phyloP scores from a whole-genome alignment of 2,329 filamentous ascomycete genomes.

The Didymella glomerata region DNA sequence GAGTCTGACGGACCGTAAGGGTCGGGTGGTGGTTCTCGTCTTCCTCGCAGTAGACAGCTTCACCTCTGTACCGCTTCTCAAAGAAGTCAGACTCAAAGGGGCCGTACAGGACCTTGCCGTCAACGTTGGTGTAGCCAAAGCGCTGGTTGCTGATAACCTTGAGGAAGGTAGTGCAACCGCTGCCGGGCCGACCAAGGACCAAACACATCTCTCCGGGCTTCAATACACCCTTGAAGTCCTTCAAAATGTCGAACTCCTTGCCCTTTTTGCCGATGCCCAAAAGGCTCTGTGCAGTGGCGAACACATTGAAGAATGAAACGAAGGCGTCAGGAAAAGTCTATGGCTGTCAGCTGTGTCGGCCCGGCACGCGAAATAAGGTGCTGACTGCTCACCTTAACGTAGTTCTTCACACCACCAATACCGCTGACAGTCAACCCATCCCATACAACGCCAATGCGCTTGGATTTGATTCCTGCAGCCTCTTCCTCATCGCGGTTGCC shows the following conservation, averaged over 20 bases:
- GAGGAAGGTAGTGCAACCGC: constrained; percentile 63
- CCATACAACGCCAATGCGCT: constrained; percentile 78
- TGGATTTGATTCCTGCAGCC: constrained; percentile 80
- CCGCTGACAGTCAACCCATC: constrained; percentile 79
- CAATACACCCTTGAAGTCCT: constrained; percentile 69
- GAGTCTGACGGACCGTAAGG: constrained; percentile 85
- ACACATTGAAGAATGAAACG: constrained; percentile 77
- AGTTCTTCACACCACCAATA: constrained; percentile 76
- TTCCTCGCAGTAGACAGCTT: constrained; percentile 86
- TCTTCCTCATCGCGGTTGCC: constrained; percentile 75
- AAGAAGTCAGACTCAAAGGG: constrained; percentile 77
- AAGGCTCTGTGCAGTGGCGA: constrained; percentile 69
- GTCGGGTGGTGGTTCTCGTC: constrained; percentile 88
- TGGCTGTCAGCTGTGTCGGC: constrained; percentile 21
- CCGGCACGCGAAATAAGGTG: constrained; percentile 25
- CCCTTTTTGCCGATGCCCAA: constrained; percentile 74
- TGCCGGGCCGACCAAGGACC: constrained; percentile 78
- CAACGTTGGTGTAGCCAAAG: constrained; percentile 66
- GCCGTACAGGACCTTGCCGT: constrained; percentile 80
- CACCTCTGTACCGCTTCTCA: constrained; percentile 74
- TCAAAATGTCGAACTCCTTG: constrained; percentile 75
- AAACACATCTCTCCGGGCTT: constrained; percentile 86
- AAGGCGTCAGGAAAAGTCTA: constrained; percentile 81
- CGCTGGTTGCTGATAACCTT: constrained; percentile 65
- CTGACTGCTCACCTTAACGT: constrained; percentile 55